Conservation (phyloP, 75 land plant species). For the Picea sitchensis region DNA sequence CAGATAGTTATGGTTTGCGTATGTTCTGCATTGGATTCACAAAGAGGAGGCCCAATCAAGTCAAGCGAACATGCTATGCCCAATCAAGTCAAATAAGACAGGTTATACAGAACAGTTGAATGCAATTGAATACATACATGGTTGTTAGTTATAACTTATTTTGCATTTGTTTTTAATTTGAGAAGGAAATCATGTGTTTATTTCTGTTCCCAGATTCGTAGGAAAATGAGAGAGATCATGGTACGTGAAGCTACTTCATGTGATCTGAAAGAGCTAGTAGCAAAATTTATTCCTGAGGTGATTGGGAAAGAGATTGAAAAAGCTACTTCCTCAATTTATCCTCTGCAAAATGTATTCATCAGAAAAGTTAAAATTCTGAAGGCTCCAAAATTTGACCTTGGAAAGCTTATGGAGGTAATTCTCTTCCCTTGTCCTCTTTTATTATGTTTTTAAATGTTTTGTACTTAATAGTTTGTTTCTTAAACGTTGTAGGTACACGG, state of each 20-base stretch:
- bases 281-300: conserved; percentile 82
- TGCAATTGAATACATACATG: neutral
- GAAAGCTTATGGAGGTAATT: conserved; percentile 82
- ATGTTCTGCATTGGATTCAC: conserved; percentile 95
- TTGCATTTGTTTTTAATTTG: neutral
- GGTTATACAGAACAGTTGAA: conserved; percentile 20
- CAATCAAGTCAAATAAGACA: conserved; percentile 81
- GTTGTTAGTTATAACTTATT: neutral
- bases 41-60: conserved; percentile 81
- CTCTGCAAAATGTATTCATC: conserved; percentile 70
- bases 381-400: conserved; percentile 88
- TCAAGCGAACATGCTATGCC: conserved; percentile 92
- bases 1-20: conserved; percentile 73
- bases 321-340: conserved; percentile 85
- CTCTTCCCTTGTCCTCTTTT: neutral
- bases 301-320: conserved; percentile 98
- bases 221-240: conserved; percentile 94
- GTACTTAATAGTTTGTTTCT: neutral
- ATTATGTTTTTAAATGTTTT: neutral
- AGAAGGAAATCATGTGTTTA: neutral
- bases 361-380: conserved; percentile 87
- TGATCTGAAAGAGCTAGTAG: conserved; percentile 85
- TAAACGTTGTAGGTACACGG: conserved; percentile 65
- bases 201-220: conserved; percentile 56
- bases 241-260: conserved; percentile 57